Percentiles rank a stretch among this genome's conserved stretches.
Evolutionary conservation across 805 yeast genomes (phyloP).

Genomic region (Barnettozyma sp.): DNA sequence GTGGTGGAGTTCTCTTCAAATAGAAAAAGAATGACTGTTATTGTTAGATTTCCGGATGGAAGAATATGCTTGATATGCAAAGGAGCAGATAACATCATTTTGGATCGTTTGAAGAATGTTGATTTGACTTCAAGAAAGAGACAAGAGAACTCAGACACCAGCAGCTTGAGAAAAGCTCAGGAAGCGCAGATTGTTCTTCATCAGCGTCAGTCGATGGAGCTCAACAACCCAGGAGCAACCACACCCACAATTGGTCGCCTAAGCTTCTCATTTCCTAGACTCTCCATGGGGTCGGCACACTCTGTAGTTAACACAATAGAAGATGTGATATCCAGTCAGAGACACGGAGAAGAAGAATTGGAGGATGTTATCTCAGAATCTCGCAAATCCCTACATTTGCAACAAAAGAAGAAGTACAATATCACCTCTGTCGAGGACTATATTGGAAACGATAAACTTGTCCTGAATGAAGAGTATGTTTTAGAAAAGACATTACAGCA

Average conservation of each 20-base stretch:
- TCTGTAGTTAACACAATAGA: constrained; percentile 39
- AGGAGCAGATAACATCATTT: constrained; percentile 90
- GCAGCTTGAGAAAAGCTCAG: constrained; percentile 57
- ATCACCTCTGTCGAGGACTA: constrained; percentile 24
- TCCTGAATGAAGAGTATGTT: constrained; percentile 67
- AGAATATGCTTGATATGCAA: constrained; percentile 76
- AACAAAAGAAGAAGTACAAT: constrained; percentile 50
- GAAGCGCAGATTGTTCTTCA: constrained; percentile 75
- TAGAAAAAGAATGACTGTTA: constrained; percentile 91
- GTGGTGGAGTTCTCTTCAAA: constrained; percentile 79
- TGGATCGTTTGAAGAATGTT: constrained; percentile 59
- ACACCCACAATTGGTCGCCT: constrained; percentile 24
- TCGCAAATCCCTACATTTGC: constrained; percentile 50
- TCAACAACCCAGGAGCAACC: constrained; percentile 15
- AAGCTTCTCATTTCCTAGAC: constrained; percentile 28
- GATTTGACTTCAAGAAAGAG: constrained; percentile 58
- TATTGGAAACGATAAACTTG: constrained; percentile 48
- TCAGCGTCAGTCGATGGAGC: constrained; percentile 43
- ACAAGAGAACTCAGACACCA: constrained; percentile 49
- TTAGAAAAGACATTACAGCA: constrained; percentile 83
- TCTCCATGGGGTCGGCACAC: constrained; percentile 22
- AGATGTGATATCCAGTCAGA: constrained; percentile 36
- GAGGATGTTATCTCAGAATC: constrained; percentile 46
- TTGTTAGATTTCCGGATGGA: constrained; percentile 70
- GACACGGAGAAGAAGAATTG: constrained; percentile 44